Percentiles rank a stretch among this genome's conserved stretches.
Evolutionary conservation across 1,284 basidiomycete genomes (phyloP).

Genomic region (Leccinum pachyderme): DNA sequence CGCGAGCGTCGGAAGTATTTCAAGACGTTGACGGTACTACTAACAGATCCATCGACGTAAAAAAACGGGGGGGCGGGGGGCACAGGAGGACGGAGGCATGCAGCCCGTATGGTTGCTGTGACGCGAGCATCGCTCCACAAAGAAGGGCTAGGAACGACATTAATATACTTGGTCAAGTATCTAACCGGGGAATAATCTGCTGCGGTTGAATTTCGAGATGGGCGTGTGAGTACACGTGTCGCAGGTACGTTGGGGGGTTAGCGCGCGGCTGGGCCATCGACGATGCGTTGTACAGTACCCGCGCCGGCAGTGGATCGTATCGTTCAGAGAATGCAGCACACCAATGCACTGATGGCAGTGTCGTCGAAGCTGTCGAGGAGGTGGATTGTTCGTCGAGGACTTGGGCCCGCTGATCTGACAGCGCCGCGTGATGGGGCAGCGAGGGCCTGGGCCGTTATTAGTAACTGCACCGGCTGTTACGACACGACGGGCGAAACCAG

Average conservation of each 20-base stretch:
- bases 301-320: not conserved
- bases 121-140: constrained; percentile 17
- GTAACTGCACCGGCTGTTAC: constrained; percentile 32
- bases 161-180: constrained; percentile 8
- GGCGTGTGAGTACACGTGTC: constrained; percentile 36
- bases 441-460: constrained; percentile 24
- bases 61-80: constrained; percentile 4
- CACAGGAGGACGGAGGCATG: constrained; percentile 2
- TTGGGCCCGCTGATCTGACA: constrained; percentile 14
- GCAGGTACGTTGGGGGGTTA: constrained; percentile 29
- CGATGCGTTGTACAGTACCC: constrained; percentile 4
- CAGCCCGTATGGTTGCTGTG: constrained; percentile 4
- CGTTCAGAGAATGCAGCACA: not conserved
- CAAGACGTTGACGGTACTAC: not conserved
- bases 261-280: constrained; percentile 22
- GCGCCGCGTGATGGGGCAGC: constrained; percentile 25
- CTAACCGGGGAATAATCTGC: constrained; percentile 19
- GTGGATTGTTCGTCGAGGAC: constrained; percentile 10
- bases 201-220: constrained; percentile 29
- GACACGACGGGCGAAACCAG: constrained; percentile 34
- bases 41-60: constrained; percentile 19
- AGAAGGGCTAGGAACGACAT: constrained; percentile 13
- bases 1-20: constrained; percentile 31
- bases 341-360: not conserved
- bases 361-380: constrained; percentile 3